phyloP scores from a whole-genome alignment of 257 asterid species.

The Primulina tabacum region DNA sequence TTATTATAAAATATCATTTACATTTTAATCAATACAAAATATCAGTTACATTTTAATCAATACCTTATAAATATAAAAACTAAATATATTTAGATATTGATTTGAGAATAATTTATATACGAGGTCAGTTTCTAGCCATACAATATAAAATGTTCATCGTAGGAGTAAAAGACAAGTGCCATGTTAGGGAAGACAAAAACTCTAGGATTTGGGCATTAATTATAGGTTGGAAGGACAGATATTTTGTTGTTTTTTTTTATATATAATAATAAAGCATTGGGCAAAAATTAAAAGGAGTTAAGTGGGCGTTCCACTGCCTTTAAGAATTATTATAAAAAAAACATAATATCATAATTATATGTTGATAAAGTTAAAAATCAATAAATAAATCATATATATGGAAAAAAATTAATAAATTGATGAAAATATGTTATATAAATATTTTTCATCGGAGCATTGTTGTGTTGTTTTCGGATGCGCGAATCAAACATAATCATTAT shows the following conservation, averaged over 20 bases:
- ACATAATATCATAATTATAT: no score
- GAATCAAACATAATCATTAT: no score
- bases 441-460: no score
- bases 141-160: no score
- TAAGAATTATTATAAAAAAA: background rate
- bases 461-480: no score
- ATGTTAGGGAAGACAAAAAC: constrained; percentile 14
- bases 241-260: background rate
- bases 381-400: no score
- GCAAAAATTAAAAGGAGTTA: constrained; percentile 4
- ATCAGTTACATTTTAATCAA: background rate
- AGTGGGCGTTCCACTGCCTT: background rate
- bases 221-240: background rate
- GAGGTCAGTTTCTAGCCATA: background rate
- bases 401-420: no score
- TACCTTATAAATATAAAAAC: no score
- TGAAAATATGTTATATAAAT: no score
- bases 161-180: background rate
- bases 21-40: background rate
- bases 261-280: background rate
- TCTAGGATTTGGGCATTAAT: background rate
- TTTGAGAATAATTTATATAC: no score
- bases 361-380: no score
- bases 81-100: background rate
- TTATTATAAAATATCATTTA: no score